These are phyloP conservation scores for Pleurotus cornucopiae DNA, from an alignment of 768 basidiomycete species.

Conservation along the genomic window DNA sequence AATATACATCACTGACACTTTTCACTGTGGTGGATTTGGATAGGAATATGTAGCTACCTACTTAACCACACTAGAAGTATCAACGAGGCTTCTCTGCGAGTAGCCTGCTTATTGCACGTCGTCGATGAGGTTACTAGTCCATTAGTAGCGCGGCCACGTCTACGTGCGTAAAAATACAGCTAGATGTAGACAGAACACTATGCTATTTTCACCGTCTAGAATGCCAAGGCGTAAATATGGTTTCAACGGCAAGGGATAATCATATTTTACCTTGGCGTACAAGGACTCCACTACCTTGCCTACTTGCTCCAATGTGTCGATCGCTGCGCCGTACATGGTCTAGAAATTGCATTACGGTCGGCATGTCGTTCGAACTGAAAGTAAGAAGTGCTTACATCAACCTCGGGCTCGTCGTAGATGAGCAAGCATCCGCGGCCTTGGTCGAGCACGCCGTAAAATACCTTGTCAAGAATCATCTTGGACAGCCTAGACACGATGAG, in stretches of 20 bases:
- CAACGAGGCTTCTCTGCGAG: too few relatives aligned
- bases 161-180: conserved; percentile 5
- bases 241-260: neutral
- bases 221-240: neutral
- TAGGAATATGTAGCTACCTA: too few relatives aligned
- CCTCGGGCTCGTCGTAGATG: conserved; percentile 84
- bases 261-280: conserved; percentile 65
- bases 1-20: too few relatives aligned
- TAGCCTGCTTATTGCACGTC: too few relatives aligned
- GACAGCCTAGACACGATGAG: conserved; percentile 54
- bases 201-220: conserved; percentile 41
- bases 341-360: conserved; percentile 23
- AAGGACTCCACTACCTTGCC: conserved; percentile 92
- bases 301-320: conserved; percentile 86
- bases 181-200: conserved; percentile 12
- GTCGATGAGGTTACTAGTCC: neutral
- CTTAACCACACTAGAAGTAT: too few relatives aligned
- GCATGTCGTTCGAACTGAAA: neutral
- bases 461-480: conserved; percentile 97
- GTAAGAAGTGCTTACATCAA: conserved; percentile 59
- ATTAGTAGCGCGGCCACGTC: neutral
- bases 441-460: conserved; percentile 93
- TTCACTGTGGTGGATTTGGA: too few relatives aligned
- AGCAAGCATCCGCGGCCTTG: conserved; percentile 90
- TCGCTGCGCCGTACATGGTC: conserved; percentile 86